A percentile compares a stretch with the other conserved stretches of the same genome.
Evolutionary conservation across 345 rosid species (phyloP).

Genomic region (Clarkia xantiana): DNA sequence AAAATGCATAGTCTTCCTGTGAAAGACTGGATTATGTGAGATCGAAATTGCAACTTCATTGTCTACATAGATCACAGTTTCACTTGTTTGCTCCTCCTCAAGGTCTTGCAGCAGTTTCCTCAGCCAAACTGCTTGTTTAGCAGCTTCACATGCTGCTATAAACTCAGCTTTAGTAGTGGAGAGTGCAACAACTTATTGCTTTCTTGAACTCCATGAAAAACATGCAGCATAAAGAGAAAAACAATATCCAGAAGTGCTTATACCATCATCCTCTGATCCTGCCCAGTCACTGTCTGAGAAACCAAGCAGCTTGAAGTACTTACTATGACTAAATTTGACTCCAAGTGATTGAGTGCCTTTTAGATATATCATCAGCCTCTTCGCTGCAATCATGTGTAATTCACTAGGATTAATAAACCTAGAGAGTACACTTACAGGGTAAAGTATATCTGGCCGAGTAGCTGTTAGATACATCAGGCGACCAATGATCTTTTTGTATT

Average conservation of each 20-base stretch:
- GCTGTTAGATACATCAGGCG: conserved; percentile 6
- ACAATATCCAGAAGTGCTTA: conserved; percentile 2
- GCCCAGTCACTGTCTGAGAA: conserved; percentile 5
- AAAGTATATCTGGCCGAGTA: too few relatives aligned
- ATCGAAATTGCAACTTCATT: conserved; percentile 2
- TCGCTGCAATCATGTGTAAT: not conserved
- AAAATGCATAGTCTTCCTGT: not conserved
- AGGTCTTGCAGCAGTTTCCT: not conserved
- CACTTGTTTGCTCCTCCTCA: not conserved
- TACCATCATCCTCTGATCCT: conserved; percentile 4
- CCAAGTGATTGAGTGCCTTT: not conserved
- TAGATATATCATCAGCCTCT: not conserved
- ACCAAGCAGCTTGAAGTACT: not conserved
- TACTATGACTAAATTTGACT: not conserved
- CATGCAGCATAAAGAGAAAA: not conserved
- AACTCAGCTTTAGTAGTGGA: conserved; percentile 5
- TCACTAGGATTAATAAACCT: conserved; percentile 2
- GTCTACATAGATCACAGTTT: not conserved
- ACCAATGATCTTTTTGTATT: too few relatives aligned
- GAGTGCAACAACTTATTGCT: conserved; percentile 5
- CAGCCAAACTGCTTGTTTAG: not conserved
- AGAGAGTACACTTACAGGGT: not conserved
- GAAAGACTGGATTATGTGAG: not conserved
- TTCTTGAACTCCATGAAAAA: conserved; percentile 4
- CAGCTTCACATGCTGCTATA: not conserved